A percentile compares a stretch with the other conserved stretches of the same genome.
Evolutionary conservation across 345 rosid genomes (phyloP).

Genomic region (Camelina sativa): DNA sequence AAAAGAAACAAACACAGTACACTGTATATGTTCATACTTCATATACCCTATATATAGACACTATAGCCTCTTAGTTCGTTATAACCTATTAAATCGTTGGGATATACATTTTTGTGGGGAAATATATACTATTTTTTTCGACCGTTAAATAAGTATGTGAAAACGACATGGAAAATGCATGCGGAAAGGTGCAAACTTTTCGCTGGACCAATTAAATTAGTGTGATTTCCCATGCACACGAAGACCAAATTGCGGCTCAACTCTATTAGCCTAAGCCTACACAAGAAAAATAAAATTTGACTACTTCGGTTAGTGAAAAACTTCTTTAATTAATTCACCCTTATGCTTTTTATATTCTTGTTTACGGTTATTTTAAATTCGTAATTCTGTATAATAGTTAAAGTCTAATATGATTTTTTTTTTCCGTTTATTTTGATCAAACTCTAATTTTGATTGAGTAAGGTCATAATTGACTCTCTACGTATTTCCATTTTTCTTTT

Average conservation of each 20-base stretch:
- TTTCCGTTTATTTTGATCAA: neutral
- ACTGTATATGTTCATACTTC: conserved; percentile 1
- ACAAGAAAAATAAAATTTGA: conserved; percentile 8
- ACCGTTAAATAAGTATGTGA: conserved; percentile 16
- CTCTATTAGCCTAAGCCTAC: neutral
- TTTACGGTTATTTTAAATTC: neutral
- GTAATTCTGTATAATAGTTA: neutral
- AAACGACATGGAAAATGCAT: conserved; percentile 31
- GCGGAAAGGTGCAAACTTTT: conserved; percentile 13
- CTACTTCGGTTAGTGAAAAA: conserved; percentile 1
- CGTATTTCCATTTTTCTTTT: neutral
- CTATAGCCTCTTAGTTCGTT: conserved; percentile 24
- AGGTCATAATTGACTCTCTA: no score
- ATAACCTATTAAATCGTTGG: conserved; percentile 28
- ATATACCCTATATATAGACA: neutral
- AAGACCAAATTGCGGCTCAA: conserved; percentile 26
- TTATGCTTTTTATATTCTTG: neutral
- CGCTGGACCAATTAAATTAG: conserved; percentile 25
- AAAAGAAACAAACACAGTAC: conserved; percentile 16
- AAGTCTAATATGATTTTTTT: neutral
- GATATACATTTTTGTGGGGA: neutral
- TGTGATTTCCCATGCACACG: conserved; percentile 33
- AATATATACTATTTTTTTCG: neutral
- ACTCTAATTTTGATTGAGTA: no score
- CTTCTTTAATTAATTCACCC: neutral